phyloP scores from a whole-genome alignment of 2,329 filamentous ascomycete genomes.

The Penicillium sp. region DNA sequence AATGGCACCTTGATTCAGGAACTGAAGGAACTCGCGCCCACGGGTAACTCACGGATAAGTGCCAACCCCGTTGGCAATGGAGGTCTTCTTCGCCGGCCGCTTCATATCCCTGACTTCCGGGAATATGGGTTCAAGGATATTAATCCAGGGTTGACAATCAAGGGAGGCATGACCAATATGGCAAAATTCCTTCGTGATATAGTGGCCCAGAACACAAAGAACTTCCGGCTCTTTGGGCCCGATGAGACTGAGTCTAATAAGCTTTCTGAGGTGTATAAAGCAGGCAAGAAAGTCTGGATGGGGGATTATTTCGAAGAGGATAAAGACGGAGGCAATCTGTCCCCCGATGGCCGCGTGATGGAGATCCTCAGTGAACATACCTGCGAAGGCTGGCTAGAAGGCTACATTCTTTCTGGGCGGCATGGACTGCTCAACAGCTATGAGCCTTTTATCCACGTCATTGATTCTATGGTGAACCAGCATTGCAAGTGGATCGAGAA shows the following conservation, averaged over 20 bases:
- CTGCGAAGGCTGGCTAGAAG: constrained; percentile 76
- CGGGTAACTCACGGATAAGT: constrained; percentile 68
- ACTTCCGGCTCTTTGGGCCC: constrained; percentile 74
- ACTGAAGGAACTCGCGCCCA: constrained; percentile 64
- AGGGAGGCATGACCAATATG: constrained; percentile 69
- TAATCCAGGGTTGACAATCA: constrained; percentile 57
- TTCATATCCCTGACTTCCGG: constrained; percentile 69
- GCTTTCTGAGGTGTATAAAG: constrained; percentile 68
- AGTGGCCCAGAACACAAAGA: constrained; percentile 62
- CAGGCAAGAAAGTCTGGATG: constrained; percentile 77
- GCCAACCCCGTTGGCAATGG: constrained; percentile 76
- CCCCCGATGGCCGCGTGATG: constrained; percentile 70
- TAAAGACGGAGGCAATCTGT: constrained; percentile 69
- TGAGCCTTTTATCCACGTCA: constrained; percentile 79
- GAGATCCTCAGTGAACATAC: constrained; percentile 83
- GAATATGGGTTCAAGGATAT: constrained; percentile 65
- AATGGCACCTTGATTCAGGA: constrained; percentile 63
- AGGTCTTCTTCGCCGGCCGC: constrained; percentile 64
- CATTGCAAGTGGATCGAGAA: constrained; percentile 87
- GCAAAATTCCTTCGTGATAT: constrained; percentile 67
- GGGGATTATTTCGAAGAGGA: constrained; percentile 77
- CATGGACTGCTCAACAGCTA: constrained; percentile 78
- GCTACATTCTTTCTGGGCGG: constrained; percentile 71
- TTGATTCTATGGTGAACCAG: constrained; percentile 83
- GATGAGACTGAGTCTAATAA: constrained; percentile 84